Base-by-base conservation (phyloP, 2,329 filamentous ascomycete species). In the Fusarium nelsonii region DNA sequence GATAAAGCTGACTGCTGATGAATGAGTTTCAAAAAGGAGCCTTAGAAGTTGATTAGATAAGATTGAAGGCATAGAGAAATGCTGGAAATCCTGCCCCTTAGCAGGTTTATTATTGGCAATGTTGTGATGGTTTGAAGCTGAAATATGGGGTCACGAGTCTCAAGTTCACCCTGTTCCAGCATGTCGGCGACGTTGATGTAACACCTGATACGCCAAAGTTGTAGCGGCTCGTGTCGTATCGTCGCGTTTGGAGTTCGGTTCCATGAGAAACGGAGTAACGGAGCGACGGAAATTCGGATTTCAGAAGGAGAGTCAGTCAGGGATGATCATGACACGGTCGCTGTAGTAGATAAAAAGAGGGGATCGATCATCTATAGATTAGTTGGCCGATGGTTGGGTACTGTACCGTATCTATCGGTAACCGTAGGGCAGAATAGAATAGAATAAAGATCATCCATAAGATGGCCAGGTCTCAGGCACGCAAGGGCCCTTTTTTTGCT, bases 151-250 rank as follows among this genome's bases (percentile, higher is more conserved):
- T 36, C 28, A n/a, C 16, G 15, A 39, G 53, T 49, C 53, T 56
- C 53, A 49, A 23, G 33, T 30, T 49, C 48, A 40, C 48, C 30
- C 52, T 51, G 32, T 58, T 39, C 45, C 55, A 59, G 56, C 45
- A 55, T 41, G 39, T 18, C 33, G 18, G 58, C 58, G 23, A 45
- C 51, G 40, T 34, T 18, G 18, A 44, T 61, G 62, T 68, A 51
- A 65, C 67, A 41, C 18, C 30, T 46, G 43, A 16, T 53, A 51
- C 63, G 41, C 52, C 57, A 68, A 37, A 58, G 32, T 49, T 70
- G 56, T 58, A 49, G 53, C 61, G 57, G 40, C 54, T 8, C 46
- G 46, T 23, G 49, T 30, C 39, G 63, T 52, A 28, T 49, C 37
- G 53, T 23, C 23, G 23, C 23, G 23, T 23, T 6, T 23, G 23